Evolutionary conservation across 1,284 basidiomycete species (phyloP).

Genomic region (Fomes fomentarius): DNA sequence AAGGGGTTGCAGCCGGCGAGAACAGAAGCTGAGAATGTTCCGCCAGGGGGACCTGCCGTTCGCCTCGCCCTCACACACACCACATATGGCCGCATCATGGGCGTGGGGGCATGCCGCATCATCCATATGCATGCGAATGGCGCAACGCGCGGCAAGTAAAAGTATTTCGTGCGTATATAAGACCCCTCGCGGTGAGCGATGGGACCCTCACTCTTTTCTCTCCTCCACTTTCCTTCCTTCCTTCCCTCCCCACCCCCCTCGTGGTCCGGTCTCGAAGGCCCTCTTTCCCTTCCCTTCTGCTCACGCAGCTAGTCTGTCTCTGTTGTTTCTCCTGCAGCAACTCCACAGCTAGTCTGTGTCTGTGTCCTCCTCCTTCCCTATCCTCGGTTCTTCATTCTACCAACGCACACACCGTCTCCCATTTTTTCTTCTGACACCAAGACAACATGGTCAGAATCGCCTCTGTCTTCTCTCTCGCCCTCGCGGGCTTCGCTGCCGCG

Average conservation of each 20-base stretch:
- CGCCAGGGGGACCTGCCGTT: neutral
- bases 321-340: conserved; percentile 25
- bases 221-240: conserved; percentile 25
- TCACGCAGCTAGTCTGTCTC: conserved; percentile 26
- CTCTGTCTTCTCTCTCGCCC: conserved; percentile 14
- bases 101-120: no score
- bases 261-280: conserved; percentile 29
- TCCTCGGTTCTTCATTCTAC: neutral
- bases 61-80: no score
- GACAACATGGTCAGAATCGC: conserved; percentile 21
- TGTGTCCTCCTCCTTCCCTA: neutral
- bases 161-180: conserved; percentile 4
- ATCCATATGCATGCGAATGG: no score
- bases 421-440: neutral
- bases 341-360: conserved; percentile 27
- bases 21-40: conserved; percentile 23
- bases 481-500: conserved; percentile 15
- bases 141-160: neutral
- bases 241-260: no score
- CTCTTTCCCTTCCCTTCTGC: conserved; percentile 22
- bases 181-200: neutral
- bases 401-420: neutral
- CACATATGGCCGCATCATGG: neutral
- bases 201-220: conserved; percentile 14
- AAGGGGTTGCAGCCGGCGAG: conserved; percentile 14